These are phyloP conservation scores for Alternaria consortialis DNA, from an alignment of 2,329 filamentous ascomycete species.

Conservation along the genomic window DNA sequence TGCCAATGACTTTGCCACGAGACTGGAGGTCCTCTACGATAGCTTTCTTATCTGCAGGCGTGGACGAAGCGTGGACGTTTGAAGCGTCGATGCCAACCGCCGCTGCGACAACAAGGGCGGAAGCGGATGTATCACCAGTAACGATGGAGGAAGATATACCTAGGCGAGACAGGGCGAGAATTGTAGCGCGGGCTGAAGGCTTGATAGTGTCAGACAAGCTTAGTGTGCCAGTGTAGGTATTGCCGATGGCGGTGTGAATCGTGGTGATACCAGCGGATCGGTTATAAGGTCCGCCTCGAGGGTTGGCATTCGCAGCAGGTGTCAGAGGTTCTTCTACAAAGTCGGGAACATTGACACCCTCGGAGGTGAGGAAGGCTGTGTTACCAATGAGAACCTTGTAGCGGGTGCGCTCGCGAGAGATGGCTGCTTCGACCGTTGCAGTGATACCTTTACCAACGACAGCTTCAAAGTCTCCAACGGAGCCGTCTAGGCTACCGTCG, in stretches of 20 bases:
- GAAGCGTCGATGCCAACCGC: conserved; percentile 80
- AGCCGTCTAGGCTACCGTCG: conserved; percentile 82
- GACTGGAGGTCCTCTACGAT: conserved; percentile 82
- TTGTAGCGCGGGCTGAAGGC: conserved; percentile 79
- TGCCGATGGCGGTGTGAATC: conserved; percentile 90
- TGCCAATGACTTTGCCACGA: conserved; percentile 80
- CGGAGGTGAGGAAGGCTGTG: conserved; percentile 75
- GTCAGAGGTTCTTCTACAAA: conserved; percentile 62
- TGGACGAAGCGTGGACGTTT: conserved; percentile 85
- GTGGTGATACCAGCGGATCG: conserved; percentile 76
- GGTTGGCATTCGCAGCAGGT: conserved; percentile 35
- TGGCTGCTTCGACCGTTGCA: conserved; percentile 80
- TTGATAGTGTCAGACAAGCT: conserved; percentile 92
- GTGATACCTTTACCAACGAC: conserved; percentile 85
- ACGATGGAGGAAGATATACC: conserved; percentile 89
- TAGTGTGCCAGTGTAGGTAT: conserved; percentile 80
- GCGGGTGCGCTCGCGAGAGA: conserved; percentile 71
- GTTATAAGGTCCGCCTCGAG: conserved; percentile 50
- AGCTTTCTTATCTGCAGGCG: conserved; percentile 87
- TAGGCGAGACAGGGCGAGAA: conserved; percentile 84
- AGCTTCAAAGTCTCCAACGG: conserved; percentile 83
- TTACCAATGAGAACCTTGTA: conserved; percentile 89
- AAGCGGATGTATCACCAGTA: conserved; percentile 87
- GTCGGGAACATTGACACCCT: conserved; percentile 70
- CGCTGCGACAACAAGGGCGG: conserved; percentile 82